Evolutionary conservation across 768 basidiomycete species (phyloP).

Genomic region (Coprinopsis marcescibilis): DNA sequence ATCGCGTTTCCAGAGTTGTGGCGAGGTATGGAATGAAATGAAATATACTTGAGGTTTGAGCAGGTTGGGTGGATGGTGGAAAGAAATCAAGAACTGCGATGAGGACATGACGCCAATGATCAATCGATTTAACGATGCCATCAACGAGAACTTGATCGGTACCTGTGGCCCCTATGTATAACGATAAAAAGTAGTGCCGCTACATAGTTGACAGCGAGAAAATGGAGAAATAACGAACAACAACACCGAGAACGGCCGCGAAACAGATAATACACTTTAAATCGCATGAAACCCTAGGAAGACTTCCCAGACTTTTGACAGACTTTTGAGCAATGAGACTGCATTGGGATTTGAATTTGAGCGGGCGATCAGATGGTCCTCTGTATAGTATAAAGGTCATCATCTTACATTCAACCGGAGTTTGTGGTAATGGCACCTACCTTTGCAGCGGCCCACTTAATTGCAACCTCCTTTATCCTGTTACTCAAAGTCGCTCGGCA

Average conservation of each 20-base stretch:
- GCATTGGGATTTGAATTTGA: background rate
- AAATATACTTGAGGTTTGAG: too few species aligned
- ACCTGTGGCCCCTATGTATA: too few species aligned
- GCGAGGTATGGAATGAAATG: background rate
- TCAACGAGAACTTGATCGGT: too few species aligned
- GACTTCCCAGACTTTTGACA: too few species aligned
- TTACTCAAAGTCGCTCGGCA: background rate
- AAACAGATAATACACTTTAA: background rate
- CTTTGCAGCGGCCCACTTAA: conserved; percentile 9
- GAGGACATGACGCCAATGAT: too few species aligned
- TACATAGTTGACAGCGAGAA: too few species aligned
- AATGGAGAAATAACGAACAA: background rate
- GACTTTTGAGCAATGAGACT: background rate
- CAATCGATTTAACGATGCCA: too few species aligned
- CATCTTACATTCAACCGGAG: background rate
- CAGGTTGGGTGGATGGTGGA: too few species aligned
- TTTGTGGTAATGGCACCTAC: background rate
- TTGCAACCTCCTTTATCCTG: conserved; percentile 4
- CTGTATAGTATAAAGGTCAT: background rate
- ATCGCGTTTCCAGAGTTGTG: background rate
- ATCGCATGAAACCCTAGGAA: background rate
- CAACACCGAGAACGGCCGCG: background rate
- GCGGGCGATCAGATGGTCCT: background rate
- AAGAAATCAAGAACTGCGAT: too few species aligned
- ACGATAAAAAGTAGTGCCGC: too few species aligned